Evolutionary conservation across 495 filamentous ascomycete genomes (phyloP), one percentile per base, ranked within the genome.

Genomic region (Aspergillus biplanus): DNA sequence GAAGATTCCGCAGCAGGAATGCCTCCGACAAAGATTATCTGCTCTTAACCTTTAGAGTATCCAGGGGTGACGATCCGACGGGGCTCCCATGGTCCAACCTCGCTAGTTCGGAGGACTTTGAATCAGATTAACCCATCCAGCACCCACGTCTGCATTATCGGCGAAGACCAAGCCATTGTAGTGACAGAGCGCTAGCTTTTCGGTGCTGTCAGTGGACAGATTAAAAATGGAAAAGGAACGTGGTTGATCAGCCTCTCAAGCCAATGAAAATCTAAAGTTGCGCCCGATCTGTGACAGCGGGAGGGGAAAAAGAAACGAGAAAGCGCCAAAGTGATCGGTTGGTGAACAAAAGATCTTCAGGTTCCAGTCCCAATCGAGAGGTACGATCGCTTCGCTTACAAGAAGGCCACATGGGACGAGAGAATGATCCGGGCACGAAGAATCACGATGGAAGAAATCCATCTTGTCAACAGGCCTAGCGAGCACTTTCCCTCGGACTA

Each of bases 21-120:
- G 3, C 37, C 3, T 7, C 7, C 8, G 3, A 13, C 7, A 13
- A 49, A 21, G 15, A 49, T 49, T n/a, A 16, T 7, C 46, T 8
- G 13, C 46, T 49, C 46, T 49, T 49, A 49, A 49, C 12, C 18
- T 49, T 49, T 49, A 7, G 12, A 49, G 46, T 49, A 49, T 49
- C 13, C 18, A 49, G 12, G 6, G 46, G 46, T 4, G 13, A 4
- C 46, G 46, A 18, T 18, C n/a, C 18, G 46, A 21, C 18, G 46
- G 7, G 46, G 5, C 13, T 49, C 18, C 46, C 46, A 49, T 21
- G 13, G 46, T 8, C 18, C 12, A 12, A 16, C n/a, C 46, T 49
- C 7, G 39, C n/a, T 5, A 9, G 39, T 44, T 11, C 12, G n/a
- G 39, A 44, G 39, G 12, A 44, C 21, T 44, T 44, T 44, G 7